Evolutionary conservation across 169 alveolate species (phyloP).

Genomic region (Plasmodium coatneyi): DNA sequence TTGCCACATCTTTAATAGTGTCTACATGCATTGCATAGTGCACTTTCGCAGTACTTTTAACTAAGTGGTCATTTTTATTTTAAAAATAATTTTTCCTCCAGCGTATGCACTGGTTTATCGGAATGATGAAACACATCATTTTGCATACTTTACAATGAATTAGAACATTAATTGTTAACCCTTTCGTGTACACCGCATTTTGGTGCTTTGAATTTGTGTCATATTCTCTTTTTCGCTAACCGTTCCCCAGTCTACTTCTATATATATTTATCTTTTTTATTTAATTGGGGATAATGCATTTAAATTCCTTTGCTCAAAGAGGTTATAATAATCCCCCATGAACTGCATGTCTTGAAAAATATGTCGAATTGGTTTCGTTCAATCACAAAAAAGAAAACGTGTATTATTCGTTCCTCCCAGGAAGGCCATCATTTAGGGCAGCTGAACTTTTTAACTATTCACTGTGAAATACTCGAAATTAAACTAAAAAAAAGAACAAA

Average conservation of each 20-base stretch:
- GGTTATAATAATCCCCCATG: neutral
- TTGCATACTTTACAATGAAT: slow-evolving; percentile 1
- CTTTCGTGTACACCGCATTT: neutral
- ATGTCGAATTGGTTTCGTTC: neutral
- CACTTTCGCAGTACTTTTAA: neutral
- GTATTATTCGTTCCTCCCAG: neutral
- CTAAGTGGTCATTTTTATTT: neutral
- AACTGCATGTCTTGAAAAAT: neutral
- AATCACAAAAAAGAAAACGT: neutral
- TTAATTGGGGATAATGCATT: neutral
- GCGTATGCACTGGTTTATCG: neutral
- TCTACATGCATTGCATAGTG: neutral
- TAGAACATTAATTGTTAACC: neutral
- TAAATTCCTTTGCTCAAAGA: neutral
- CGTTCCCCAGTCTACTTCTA: neutral
- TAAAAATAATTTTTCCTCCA: neutral
- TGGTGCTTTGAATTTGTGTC: neutral
- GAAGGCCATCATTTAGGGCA: neutral
- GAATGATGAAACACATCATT: neutral
- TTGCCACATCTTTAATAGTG: neutral
- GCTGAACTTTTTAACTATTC: neutral
- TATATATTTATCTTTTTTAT: neutral
- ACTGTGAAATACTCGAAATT: neutral
- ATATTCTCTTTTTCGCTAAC: neutral
- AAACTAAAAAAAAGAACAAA: neutral